Base-by-base conservation (phyloP, 2,329 filamentous ascomycete genomes). In the Rhynchosporium graminicola region DNA sequence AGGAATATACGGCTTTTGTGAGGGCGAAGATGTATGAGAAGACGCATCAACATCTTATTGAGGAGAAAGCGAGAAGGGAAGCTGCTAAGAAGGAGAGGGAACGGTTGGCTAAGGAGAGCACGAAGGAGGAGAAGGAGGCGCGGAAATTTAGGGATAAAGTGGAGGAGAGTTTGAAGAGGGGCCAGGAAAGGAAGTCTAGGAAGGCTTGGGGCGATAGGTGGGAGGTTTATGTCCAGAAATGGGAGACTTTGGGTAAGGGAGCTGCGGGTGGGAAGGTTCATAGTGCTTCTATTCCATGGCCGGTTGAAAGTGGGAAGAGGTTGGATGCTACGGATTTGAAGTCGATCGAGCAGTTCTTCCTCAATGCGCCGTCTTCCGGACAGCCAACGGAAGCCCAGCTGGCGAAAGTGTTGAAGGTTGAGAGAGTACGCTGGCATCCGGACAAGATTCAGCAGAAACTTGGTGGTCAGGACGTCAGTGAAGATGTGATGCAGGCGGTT, bases 381-480 rank as follows among this genome's bases (percentile, higher is more conserved):
- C 61, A 72, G 46, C 68, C 72, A 31, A 69, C 65, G n/a, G 64
- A 72, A 50, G 68, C 65, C 9, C 77, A 79, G 62, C 60, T 84
- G 26, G 59, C 77, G 13, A 78, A 81, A 50, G 74, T 83, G 4
- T 80, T 98, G 58, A 97, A 96, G 76, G 79, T 86, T 4, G 95
- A 99, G 79, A 86, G 95, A 57, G 87, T 98, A 20, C 83, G 92
- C 15, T 99, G 95, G 95, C 95, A 99, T 79, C 95, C 95, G 3
- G 95, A 99, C 77, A 99, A 98, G 80, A 90, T 98, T 61, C 92
- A 97, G 79, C 95, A 97, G 77, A 85, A 87, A 59, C 87, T 96
- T 64, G 91, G 92, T 3, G 86, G 84, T 0, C 79, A 85, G 63
- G 80, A 81, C 13, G 85, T 96, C 55, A 88, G 93, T 54, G 82